These are phyloP conservation scores for Teratosphaeriaceae sp. DNA, from an alignment of 2,329 filamentous ascomycete genomes.

Conservation along the genomic window DNA sequence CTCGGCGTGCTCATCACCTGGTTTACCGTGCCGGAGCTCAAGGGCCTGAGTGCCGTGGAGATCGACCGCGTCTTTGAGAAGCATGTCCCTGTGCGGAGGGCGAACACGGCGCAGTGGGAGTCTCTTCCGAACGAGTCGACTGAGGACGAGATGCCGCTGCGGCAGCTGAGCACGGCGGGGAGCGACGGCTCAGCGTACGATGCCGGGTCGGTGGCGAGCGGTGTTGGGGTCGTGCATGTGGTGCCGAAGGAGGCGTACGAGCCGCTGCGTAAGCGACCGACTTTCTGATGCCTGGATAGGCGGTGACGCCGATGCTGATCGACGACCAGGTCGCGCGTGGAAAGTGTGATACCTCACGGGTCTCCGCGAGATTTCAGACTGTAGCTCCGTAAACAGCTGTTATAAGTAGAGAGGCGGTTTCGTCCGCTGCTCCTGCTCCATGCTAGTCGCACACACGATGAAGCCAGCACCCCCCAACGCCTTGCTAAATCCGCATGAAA, in stretches of 20 bases:
- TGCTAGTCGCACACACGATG: no score
- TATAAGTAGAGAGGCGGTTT: no score
- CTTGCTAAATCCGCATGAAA: slow-evolving; percentile 7
- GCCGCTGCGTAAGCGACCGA: slow-evolving; percentile 1
- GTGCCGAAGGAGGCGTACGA: neutral
- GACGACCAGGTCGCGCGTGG: no score
- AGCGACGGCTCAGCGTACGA: neutral
- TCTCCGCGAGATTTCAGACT: no score
- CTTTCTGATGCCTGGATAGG: no score
- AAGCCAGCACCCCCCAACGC: slow-evolving; percentile 4
- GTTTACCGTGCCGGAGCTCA: slow-evolving; percentile 48
- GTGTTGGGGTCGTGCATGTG: neutral
- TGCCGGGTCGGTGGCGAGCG: neutral
- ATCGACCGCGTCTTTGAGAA: slow-evolving; percentile 39
- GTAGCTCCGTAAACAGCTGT: no score
- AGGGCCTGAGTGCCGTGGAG: slow-evolving; percentile 41
- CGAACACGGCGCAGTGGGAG: neutral
- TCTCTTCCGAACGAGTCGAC: neutral
- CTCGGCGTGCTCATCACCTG: slow-evolving; percentile 35
- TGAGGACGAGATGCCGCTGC: slow-evolving; percentile 2
- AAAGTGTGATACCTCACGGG: no score
- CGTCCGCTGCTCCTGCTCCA: no score
- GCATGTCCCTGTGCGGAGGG: neutral
- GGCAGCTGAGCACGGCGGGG: neutral
- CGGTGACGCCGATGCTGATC: no score